Evolutionary conservation across 2,329 filamentous ascomycete species (phyloP).

Genomic region (Pseudogymnoascus sp.): DNA sequence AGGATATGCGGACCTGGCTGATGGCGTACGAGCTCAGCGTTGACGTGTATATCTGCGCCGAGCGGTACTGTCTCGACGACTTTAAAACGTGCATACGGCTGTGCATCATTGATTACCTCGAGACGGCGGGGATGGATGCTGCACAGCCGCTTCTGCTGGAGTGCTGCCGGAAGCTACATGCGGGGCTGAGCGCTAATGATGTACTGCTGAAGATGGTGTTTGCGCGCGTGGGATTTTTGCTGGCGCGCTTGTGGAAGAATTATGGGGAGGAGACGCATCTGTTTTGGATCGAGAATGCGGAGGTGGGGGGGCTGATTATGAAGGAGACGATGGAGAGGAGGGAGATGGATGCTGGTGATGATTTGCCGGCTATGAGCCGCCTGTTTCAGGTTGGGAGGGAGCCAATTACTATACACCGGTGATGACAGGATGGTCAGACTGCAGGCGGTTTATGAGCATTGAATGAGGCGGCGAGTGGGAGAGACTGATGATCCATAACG

Average conservation of each 20-base stretch:
- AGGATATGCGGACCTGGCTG: slow-evolving; percentile 41
- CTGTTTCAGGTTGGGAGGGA: background rate
- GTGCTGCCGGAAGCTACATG: slow-evolving; percentile 36
- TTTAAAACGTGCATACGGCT: slow-evolving; percentile 37
- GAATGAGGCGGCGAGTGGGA: background rate
- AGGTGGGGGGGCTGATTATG: slow-evolving; percentile 39
- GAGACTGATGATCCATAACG: background rate
- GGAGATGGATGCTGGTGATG: slow-evolving; percentile 32
- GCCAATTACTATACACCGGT: background rate
- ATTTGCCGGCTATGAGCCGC: slow-evolving; percentile 39
- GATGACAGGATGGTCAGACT: background rate
- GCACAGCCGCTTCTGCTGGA: slow-evolving; percentile 31
- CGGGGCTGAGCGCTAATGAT: slow-evolving; percentile 37
- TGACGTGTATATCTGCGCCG: slow-evolving; percentile 42
- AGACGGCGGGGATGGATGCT: slow-evolving; percentile 25
- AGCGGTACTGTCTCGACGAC: slow-evolving; percentile 39
- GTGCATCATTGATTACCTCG: slow-evolving; percentile 36
- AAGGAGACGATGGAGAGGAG: slow-evolving; percentile 38
- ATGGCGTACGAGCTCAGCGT: slow-evolving; percentile 39
- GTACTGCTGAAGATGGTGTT: slow-evolving; percentile 40
- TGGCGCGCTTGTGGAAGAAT: slow-evolving; percentile 37
- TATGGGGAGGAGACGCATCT: slow-evolving; percentile 33
- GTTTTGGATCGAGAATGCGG: slow-evolving; percentile 38
- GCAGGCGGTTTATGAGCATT: background rate
- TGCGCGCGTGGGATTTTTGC: slow-evolving; percentile 40